Base-by-base conservation (phyloP, 371 early-diverging fungal genomes). In the Blakeslea trispora region DNA sequence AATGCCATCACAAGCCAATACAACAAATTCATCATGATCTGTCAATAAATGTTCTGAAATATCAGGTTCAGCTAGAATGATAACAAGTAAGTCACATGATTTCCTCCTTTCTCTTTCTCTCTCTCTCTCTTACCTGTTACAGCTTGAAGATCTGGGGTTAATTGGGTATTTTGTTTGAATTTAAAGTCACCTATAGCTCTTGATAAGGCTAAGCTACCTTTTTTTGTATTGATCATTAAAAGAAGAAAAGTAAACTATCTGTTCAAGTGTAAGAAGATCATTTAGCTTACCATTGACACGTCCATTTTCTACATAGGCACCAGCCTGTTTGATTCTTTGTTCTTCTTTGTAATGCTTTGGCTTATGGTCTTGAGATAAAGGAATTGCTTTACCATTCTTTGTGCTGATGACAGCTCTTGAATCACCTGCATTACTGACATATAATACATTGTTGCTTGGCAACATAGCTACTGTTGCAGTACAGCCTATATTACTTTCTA, bases 111-210 rank as follows among this genome's bases (percentile, higher is more conserved):
- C 1, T 50, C 39, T 41, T 17, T 21, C 21, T 43, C 17, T 40
- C 19, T 51, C 3, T 23, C 21, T 18, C 22, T 9, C 55, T 31
- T 75, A 81, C 83, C 77, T 31, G 94, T 96, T 21, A 97, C 95
- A n/a, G 91, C 82, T 76, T 95, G 95, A 56, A 88, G 71, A 66
- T 94, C 93, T 23, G 94, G 77, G 11, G 87, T 70, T 43, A 93
- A 66, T 40, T 80, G 66, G 10, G 69, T 56, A 66, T 89, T 90
- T 59, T 84, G 76, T 78, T 97, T 97, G 74, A 92, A 96, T 69
- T 90, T 93, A 72, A 94, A 95, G 70, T 97, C 97, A 22, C 97
- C 97, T 41, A 97, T 71, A 0, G 97, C 97, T 53, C 97, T 87
- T 34, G 95, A 94, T 50, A 97, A 75, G 4, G 96, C 96, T 46